Conservation (phyloP, 1,284 basidiomycete genomes). For the Ceratobasidium papillatum region DNA sequence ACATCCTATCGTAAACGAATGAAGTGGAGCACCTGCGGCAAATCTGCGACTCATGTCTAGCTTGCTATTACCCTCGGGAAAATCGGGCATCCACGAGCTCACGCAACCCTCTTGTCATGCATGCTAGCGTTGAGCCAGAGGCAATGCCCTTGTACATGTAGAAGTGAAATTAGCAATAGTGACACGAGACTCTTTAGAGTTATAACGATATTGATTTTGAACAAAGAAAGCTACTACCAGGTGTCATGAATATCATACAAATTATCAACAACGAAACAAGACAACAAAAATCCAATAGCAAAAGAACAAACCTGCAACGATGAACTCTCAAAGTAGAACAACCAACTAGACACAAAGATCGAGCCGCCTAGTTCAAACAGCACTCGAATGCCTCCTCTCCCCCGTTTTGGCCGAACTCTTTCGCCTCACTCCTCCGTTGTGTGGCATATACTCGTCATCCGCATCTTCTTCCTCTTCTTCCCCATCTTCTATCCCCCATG, state of each 20-base stretch:
- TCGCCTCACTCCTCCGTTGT: slow-evolving; percentile 8
- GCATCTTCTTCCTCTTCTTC: slow-evolving; percentile 20
- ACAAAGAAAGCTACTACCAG: not conserved
- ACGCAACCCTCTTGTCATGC: too few species aligned
- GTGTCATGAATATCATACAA: slow-evolving; percentile 9
- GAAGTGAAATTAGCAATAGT: too few species aligned
- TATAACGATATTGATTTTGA: not conserved
- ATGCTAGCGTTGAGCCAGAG: too few species aligned
- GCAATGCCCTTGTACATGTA: too few species aligned
- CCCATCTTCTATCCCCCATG: slow-evolving; percentile 1
- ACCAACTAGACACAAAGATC: not conserved
- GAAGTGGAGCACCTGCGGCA: too few species aligned
- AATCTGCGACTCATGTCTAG: too few species aligned
- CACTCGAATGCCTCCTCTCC: slow-evolving; percentile 29
- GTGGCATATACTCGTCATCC: slow-evolving; percentile 30
- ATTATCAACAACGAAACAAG: slow-evolving; percentile 21
- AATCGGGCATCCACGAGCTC: too few species aligned
- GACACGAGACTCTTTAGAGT: too few species aligned
- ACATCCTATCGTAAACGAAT: too few species aligned
- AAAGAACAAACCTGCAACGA: not conserved
- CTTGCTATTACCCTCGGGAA: too few species aligned
- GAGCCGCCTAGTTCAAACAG: not conserved
- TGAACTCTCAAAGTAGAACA: not conserved
- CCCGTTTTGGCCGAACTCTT: slow-evolving; percentile 16
- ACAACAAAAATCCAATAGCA: not conserved